phyloP scores from a whole-genome alignment of 768 basidiomycete species.

The Xanthoconium stramineum region DNA sequence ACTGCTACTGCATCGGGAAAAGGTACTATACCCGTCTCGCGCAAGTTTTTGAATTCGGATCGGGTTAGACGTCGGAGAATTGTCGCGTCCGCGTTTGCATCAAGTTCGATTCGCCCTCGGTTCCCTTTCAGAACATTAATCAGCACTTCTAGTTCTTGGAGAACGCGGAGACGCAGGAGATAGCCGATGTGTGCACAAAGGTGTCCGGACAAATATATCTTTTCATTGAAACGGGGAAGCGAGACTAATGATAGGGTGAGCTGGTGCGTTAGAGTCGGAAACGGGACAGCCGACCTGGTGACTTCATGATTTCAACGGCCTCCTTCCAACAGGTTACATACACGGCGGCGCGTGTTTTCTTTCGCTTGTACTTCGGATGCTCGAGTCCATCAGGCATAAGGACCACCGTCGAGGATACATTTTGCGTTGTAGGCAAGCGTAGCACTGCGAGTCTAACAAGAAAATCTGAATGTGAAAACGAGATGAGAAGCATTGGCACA shows the following conservation, averaged over 20 bases:
- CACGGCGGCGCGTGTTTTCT: constrained; percentile 41
- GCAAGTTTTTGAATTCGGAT: constrained; percentile 52
- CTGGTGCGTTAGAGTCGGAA: neutral
- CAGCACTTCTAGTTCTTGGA: constrained; percentile 72
- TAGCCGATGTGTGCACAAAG: constrained; percentile 58
- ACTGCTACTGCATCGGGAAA: constrained; percentile 60
- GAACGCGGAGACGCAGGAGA: constrained; percentile 64
- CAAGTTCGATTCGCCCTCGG: neutral
- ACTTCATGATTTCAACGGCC: constrained; percentile 38
- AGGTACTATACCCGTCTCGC: constrained; percentile 45
- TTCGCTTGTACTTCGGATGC: constrained; percentile 56
- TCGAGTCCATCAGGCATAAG: constrained; percentile 62
- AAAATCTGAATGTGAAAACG: constrained; percentile 46
- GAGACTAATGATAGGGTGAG: constrained; percentile 14
- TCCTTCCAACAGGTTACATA: constrained; percentile 64
- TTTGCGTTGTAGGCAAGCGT: constrained; percentile 35
- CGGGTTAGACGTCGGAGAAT: constrained; percentile 64
- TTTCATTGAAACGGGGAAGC: constrained; percentile 27
- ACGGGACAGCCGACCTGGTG: constrained; percentile 31
- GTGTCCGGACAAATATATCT: constrained; percentile 38
- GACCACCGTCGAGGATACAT: constrained; percentile 26
- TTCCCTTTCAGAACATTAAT: constrained; percentile 25
- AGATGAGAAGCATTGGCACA: neutral
- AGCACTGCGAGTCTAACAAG: constrained; percentile 57
- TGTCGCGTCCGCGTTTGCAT: constrained; percentile 27